Base-by-base conservation (phyloP, 345 rosid species). In the Eucalyptus virginea region DNA sequence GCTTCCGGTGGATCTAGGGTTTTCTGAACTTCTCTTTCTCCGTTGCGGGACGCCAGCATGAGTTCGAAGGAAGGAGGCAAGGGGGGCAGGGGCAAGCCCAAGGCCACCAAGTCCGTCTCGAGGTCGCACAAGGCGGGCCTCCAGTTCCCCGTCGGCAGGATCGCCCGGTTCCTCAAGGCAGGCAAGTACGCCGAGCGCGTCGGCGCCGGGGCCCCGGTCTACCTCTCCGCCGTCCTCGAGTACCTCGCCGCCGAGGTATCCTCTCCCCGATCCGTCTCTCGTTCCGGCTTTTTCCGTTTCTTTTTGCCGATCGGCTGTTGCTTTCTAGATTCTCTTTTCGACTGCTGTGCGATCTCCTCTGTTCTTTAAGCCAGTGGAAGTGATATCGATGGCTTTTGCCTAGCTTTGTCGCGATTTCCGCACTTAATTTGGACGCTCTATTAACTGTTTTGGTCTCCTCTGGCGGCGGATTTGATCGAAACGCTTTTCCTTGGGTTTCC, bases 151-250 rank as follows among this genome's bases (percentile, higher is more conserved):
- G 89, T 88, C 28, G 89, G 89, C 45, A 88, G 89, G 89, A 88
- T 88, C 56, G 89, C 89, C 21, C 89, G 89, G 37, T 88, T 88
- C 50, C 81, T 88, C 54, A 88, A 88, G 56, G 89, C 89, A 28
- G 89, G 89, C 50, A 88, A 88, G 85, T 88, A 88, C 81, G 89
- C 89, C 69, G 89, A 88, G 86, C 89, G 89, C 45, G 89, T 88
- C 34, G 89, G 89, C 42, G 89, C 89, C 85, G 89, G 89, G 1
- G 89, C 89, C n/a, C 89, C 89, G 26, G 89, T 88, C 10, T 88
- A 88, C 56, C 89, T 88, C 23, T 88, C 89, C 6, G 89, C 89
- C 48, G 89, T 88, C 60, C 89, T 88, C 85, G 89, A 88, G 58
- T 88, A 88, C 45, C 89, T 88, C 3, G 72, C 87, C 42, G 87